A percentile compares a stretch with the other conserved stretches of the same genome.
phyloP scores from a whole-genome alignment of 169 alveolate genomes.

The Plasmodium billcollinsi region DNA sequence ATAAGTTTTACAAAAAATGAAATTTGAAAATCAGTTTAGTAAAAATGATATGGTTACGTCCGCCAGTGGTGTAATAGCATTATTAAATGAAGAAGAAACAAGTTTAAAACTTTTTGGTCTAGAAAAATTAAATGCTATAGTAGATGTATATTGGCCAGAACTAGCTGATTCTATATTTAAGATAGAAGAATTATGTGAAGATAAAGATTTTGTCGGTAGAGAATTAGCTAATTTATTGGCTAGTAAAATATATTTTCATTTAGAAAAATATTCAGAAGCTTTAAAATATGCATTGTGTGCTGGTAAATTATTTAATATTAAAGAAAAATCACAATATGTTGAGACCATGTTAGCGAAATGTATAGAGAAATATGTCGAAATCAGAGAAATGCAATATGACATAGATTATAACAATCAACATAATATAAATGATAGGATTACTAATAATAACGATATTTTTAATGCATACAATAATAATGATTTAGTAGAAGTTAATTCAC shows the following conservation, averaged over 20 bases:
- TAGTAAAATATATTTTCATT: constrained; percentile 95
- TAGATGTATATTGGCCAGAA: constrained; percentile 89
- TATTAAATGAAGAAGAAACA: constrained; percentile 84
- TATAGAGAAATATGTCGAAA: constrained; percentile 75
- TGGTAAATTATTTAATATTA: constrained; percentile 91
- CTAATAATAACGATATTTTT: constrained; percentile 1
- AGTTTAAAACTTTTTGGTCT: constrained; percentile 86
- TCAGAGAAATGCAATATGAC: constrained; percentile 48
- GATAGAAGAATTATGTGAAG: constrained; percentile 86
- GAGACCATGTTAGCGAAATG: constrained; percentile 81
- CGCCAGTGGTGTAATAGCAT: constrained; percentile 84
- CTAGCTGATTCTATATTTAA: constrained; percentile 85
- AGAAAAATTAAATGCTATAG: constrained; percentile 84
- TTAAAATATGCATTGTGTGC: constrained; percentile 95
- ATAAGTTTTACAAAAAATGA: constrained; percentile 12
- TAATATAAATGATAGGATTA: neutral
- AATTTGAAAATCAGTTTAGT: constrained; percentile 28
- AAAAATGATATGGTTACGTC: constrained; percentile 80
- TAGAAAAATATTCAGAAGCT: constrained; percentile 94
- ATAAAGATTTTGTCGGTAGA: constrained; percentile 83
- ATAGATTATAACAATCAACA: neutral
- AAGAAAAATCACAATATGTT: constrained; percentile 85
- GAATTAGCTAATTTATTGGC: constrained; percentile 95
- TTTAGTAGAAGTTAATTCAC: constrained; percentile 7
- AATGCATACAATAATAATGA: constrained; percentile 34